These are phyloP conservation scores for Elaeis oleifera DNA, from an alignment of 202 grass and related monocot species.

Conservation along the genomic window DNA sequence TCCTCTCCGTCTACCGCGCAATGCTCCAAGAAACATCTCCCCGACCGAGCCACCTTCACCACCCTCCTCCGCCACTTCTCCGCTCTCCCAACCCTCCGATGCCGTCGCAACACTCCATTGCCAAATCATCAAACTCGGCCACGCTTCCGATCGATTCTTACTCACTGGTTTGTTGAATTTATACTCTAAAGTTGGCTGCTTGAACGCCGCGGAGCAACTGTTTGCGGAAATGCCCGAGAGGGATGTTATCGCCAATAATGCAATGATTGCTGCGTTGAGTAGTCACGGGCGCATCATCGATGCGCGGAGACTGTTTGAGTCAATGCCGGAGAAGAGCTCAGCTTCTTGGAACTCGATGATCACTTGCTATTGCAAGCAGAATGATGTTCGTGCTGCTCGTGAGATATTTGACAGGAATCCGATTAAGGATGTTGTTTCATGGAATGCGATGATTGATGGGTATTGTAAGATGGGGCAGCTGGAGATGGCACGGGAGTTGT, in stretches of 20 bases:
- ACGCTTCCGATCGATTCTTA: not conserved
- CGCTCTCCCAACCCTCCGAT: not conserved
- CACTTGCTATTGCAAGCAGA: slow-evolving; percentile 29
- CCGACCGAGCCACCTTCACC: slow-evolving; percentile 1
- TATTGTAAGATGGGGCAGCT: slow-evolving; percentile 42
- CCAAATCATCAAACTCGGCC: slow-evolving; percentile 1
- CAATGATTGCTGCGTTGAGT: slow-evolving; percentile 34
- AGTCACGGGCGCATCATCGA: slow-evolving; percentile 12
- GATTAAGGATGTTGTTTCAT: slow-evolving; percentile 32
- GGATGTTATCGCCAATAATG: slow-evolving; percentile 38
- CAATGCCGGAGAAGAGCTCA: slow-evolving; percentile 27
- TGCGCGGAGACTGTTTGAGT: slow-evolving; percentile 27
- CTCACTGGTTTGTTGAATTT: slow-evolving; percentile 9
- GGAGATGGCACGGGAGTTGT: slow-evolving; percentile 27
- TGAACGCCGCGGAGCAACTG: slow-evolving; percentile 15
- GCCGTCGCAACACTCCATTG: slow-evolving; percentile 33
- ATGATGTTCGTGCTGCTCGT: slow-evolving; percentile 20
- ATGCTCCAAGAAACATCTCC: too few relatives aligned
- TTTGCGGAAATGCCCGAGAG: slow-evolving; percentile 39
- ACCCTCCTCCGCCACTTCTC: slow-evolving; percentile 18
- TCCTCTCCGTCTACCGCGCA: too few relatives aligned
- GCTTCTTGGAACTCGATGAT: slow-evolving; percentile 55
- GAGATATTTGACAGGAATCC: slow-evolving; percentile 35
- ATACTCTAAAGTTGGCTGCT: slow-evolving; percentile 30
- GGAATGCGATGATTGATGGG: slow-evolving; percentile 54